These are phyloP conservation scores for Heterobasidion irregulare DNA, from an alignment of 1,284 basidiomycete species.

Conservation along the genomic window DNA sequence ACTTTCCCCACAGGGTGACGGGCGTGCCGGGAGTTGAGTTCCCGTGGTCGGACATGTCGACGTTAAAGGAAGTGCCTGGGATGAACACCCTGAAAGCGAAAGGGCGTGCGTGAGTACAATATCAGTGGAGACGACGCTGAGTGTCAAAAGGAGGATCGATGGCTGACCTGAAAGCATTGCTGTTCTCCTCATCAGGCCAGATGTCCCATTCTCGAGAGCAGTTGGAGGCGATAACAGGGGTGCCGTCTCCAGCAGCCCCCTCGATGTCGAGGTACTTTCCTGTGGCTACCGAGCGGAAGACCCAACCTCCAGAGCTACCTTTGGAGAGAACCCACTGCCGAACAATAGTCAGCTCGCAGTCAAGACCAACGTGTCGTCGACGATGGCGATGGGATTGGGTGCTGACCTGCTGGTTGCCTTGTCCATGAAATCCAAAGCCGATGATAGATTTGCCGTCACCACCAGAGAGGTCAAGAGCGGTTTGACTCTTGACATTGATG, in stretches of 20 bases:
- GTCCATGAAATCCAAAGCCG: conserved; percentile 35
- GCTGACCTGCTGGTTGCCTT: conserved; percentile 40
- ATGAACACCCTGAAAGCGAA: conserved; percentile 17
- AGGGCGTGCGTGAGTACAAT: not conserved
- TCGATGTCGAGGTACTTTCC: conserved; percentile 31
- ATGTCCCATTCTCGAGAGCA: conserved; percentile 20
- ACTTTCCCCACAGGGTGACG: conserved; percentile 23
- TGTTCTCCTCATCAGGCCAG: conserved; percentile 10
- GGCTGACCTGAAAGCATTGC: conserved; percentile 9
- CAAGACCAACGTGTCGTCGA: not conserved
- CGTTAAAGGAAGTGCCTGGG: conserved; percentile 11
- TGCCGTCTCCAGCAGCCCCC: conserved; percentile 18
- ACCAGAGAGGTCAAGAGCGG: conserved; percentile 47
- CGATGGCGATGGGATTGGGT: not conserved
- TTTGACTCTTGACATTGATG: conserved; percentile 39
- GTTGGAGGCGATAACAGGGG: conserved; percentile 22
- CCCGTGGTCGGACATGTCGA: conserved; percentile 27
- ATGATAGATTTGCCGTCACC: conserved; percentile 38
- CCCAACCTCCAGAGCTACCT: conserved; percentile 19
- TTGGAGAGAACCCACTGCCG: not conserved
- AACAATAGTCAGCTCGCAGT: not conserved
- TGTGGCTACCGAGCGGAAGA: conserved; percentile 26
- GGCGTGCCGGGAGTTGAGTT: conserved; percentile 21
- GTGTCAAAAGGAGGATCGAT: not conserved
- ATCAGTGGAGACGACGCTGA: not conserved